Evolutionary conservation across 2,329 filamentous ascomycete species (phyloP).

Genomic region (Coniella lustricola): DNA sequence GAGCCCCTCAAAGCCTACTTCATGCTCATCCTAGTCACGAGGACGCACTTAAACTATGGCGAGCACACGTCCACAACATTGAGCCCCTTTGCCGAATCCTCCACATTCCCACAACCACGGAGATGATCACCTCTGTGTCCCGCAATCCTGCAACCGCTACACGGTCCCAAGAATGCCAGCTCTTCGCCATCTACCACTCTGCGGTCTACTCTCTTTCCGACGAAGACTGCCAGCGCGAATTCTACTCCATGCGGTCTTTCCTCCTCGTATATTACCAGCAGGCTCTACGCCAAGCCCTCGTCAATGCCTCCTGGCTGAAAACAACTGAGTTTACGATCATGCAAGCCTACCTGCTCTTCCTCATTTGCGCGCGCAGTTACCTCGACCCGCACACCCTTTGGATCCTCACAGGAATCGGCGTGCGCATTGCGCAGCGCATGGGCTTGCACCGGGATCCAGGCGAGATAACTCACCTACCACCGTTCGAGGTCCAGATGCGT

Average conservation of each 20-base stretch:
- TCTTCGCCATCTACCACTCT: conserved; percentile 38
- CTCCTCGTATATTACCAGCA: conserved; percentile 31
- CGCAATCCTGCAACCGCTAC: conserved; percentile 18
- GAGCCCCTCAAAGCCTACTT: conserved; percentile 11
- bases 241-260: conserved; percentile 28
- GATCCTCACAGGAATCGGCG: conserved; percentile 42
- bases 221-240: conserved; percentile 30
- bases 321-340: conserved; percentile 46
- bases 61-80: conserved; percentile 20
- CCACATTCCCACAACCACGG: conserved; percentile 21
- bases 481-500: conserved; percentile 46
- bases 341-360: conserved; percentile 44
- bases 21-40: conserved; percentile 19
- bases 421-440: conserved; percentile 47
- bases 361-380: conserved; percentile 19
- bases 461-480: conserved; percentile 23
- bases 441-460: conserved; percentile 42
- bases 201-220: conserved; percentile 34
- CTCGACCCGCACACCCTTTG: conserved; percentile 42
- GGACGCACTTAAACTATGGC: conserved; percentile 22
- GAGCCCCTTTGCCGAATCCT: conserved; percentile 22
- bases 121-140: conserved; percentile 17
- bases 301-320: conserved; percentile 42
- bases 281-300: conserved; percentile 40
- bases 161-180: conserved; percentile 28